Conservation (phyloP, 768 basidiomycete species). For the Tricholoma furcatifolium region DNA sequence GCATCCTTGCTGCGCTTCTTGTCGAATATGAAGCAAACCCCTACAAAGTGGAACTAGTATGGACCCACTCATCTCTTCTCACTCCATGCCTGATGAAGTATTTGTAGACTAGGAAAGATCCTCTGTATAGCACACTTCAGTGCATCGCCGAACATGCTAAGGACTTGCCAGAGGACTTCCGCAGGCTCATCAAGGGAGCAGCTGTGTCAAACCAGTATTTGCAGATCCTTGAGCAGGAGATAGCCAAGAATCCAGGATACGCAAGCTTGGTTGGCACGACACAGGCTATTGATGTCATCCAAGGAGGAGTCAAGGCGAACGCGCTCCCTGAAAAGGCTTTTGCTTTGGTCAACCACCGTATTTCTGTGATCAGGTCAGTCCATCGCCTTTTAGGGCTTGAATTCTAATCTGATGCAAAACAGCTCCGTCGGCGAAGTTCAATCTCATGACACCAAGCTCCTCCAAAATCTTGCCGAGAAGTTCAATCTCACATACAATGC, state of each 20-base stretch:
- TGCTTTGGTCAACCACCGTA: slow-evolving; percentile 72
- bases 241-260: slow-evolving; percentile 36
- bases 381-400: neutral
- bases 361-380: slow-evolving; percentile 55
- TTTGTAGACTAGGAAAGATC: slow-evolving; percentile 51
- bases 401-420: slow-evolving; percentile 1
- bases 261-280: slow-evolving; percentile 64
- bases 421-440: slow-evolving; percentile 45
- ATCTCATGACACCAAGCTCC: slow-evolving; percentile 42
- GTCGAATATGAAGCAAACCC: slow-evolving; percentile 70
- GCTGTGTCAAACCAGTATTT: slow-evolving; percentile 50
- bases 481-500: slow-evolving; percentile 61
- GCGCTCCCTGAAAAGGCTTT: slow-evolving; percentile 75
- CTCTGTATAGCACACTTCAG: slow-evolving; percentile 58
- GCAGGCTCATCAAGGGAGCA: slow-evolving; percentile 47
- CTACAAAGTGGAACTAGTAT: slow-evolving; percentile 47
- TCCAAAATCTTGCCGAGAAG: slow-evolving; percentile 44
- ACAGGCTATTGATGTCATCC: slow-evolving; percentile 72
- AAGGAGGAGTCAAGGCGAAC: slow-evolving; percentile 72
- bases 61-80: slow-evolving; percentile 8
- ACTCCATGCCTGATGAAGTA: neutral
- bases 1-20: slow-evolving; percentile 72
- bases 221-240: slow-evolving; percentile 44
- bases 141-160: slow-evolving; percentile 67
- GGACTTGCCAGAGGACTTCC: slow-evolving; percentile 45